These are phyloP conservation scores for Halenospora varia DNA, from an alignment of 495 filamentous ascomycete species.

Conservation along the genomic window DNA sequence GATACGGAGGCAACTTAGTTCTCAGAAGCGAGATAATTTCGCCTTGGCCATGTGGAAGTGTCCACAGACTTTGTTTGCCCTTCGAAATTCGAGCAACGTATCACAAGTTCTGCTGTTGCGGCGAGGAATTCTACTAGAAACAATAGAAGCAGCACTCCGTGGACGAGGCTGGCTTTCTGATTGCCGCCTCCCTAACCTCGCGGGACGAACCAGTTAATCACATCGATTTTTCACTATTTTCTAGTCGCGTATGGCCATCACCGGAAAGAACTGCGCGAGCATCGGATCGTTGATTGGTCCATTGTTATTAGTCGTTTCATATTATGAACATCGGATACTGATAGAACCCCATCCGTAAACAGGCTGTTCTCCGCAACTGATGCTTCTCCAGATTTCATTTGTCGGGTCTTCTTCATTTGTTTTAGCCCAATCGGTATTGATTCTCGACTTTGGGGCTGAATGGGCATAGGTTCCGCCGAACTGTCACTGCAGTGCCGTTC, in stretches of 20 bases:
- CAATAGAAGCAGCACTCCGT: no score
- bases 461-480: constrained; percentile 3
- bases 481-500: constrained; percentile 6
- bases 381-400: neutral
- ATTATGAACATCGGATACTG: neutral
- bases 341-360: neutral
- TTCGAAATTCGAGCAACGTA: no score
- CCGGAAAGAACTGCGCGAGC: no score
- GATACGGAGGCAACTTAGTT: neutral
- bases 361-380: neutral
- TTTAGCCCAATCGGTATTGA: neutral
- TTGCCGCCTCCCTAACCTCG: no score
- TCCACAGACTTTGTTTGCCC: no score
- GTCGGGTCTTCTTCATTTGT: neutral
- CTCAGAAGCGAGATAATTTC: no score
- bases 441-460: constrained; percentile 1
- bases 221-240: neutral
- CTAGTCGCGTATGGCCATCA: neutral
- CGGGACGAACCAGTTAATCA: no score
- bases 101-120: no score
- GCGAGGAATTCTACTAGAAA: no score
- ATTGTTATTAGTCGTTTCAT: neutral
- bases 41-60: no score
- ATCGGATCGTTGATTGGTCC: neutral
- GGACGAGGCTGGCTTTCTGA: no score